Percentiles rank a stretch among this genome's conserved stretches.
Conservation (phyloP, 2,329 filamentous ascomycete genomes). For the Penicillium rolfsii region DNA sequence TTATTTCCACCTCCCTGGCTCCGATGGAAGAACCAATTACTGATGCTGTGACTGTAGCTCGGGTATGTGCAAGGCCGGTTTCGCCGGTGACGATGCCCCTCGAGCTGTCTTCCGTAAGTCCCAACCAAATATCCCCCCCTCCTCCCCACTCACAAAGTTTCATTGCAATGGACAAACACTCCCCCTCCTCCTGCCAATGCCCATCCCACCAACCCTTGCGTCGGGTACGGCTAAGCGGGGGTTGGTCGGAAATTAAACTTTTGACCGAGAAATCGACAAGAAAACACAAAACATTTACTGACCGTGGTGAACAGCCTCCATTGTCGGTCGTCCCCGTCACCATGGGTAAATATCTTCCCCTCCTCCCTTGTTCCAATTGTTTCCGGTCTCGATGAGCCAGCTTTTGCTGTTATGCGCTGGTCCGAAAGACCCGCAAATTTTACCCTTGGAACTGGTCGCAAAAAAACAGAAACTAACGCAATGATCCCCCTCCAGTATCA, state of each 20-base stretch:
- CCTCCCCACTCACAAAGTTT: conserved; percentile 18
- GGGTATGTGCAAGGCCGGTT: conserved; percentile 99
- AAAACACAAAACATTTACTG: conserved; percentile 25
- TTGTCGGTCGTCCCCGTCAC: conserved; percentile 98
- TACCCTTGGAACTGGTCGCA: not conserved
- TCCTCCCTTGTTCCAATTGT: not conserved
- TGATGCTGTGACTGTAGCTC: conserved; percentile 66
- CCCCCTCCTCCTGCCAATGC: conserved; percentile 22
- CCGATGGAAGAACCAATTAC: conserved; percentile 20
- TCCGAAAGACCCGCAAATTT: not conserved
- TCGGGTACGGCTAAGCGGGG: conserved; percentile 18
- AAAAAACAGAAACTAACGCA: not conserved
- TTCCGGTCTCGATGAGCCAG: not conserved
- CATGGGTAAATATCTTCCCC: conserved; percentile 78
- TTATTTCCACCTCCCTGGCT: not conserved
- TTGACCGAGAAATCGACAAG: not conserved
- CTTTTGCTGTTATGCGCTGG: not conserved
- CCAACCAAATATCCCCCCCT: not conserved
- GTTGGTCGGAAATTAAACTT: not conserved
- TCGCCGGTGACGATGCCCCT: conserved; percentile 99
- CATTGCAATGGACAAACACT: conserved; percentile 10
- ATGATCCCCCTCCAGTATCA: conserved; percentile 71
- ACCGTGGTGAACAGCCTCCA: conserved; percentile 72
- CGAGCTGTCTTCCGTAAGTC: conserved; percentile 99
- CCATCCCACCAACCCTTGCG: conserved; percentile 36